Evolutionary conservation across 371 early-diverging fungal species (phyloP), one percentile per base, ranked within the genome.

Genomic region (Mortierella sp.): DNA sequence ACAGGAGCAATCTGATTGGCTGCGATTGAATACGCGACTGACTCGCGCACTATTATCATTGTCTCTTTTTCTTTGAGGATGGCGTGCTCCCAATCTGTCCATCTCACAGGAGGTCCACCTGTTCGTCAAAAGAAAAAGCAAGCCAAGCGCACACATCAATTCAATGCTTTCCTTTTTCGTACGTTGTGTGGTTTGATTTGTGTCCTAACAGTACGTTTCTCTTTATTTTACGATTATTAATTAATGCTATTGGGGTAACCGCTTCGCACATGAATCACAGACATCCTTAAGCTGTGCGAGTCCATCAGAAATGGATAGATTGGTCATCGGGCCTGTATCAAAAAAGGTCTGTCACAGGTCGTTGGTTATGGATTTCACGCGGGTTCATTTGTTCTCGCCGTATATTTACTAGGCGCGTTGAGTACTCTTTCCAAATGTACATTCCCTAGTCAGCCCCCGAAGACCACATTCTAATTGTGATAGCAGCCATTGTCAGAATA

Each of bases 1-100:
- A 65, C 68, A 65, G 10, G 19, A 10, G 24, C 10, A 65, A 65
- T 65, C 24, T 65, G 68, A 65, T 65, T 65, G 68, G 68, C 68
- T 65, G 68, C 38, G 68, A 65, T 65, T 65, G 68, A 65, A 65
- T 65, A 65, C 68, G 68, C 68, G 68, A 38, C 68, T 65, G 68
- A 65, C 21, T 65, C 24, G 38, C 68, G 10, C 21, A 65, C 68
- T 65, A 65, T 65, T 65, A 38, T 10, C 19, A 65, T 65, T 34
- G 68, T 65, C 34, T 65, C 68, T 65, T 65, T 65, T 65, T 10
- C 2, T 65, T 34, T 2, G 19, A 38, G 21, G 38, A 65, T 65
- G 68, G 68, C 68, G 68, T 65, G 68, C 68, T 65, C 19, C 42
- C 5, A 21, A 24, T 38, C 68, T 34, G 21, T 65, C 68, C 68